phyloP scores from a whole-genome alignment of 441 rosid genomes.

The Populus hybrid region DNA sequence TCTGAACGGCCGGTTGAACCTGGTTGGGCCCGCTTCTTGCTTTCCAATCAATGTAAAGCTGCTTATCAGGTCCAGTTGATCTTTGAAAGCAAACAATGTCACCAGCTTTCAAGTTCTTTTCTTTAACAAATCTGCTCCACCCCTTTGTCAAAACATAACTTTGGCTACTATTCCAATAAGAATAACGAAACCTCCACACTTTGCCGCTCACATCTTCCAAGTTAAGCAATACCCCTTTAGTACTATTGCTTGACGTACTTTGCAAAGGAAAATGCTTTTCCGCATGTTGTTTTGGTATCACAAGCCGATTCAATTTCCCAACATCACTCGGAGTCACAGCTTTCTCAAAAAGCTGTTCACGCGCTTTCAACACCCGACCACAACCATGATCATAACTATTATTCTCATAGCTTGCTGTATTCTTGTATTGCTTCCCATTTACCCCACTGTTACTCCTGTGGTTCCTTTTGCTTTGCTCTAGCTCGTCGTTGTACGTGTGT shows the following conservation, averaged over 20 bases:
- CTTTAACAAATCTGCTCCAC: constrained; percentile 97
- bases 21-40: constrained; percentile 28
- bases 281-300: constrained; percentile 89
- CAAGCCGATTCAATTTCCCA: constrained; percentile 90
- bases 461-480: constrained; percentile 66
- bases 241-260: constrained; percentile 25
- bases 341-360: constrained; percentile 78
- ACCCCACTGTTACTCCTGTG: constrained; percentile 10
- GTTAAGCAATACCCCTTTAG: constrained; percentile 65
- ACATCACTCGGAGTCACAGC: constrained; percentile 92
- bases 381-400: not conserved
- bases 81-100: constrained; percentile 75
- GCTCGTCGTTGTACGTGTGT: constrained; percentile 82
- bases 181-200: constrained; percentile 94
- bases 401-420: not conserved
- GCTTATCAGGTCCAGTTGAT: constrained; percentile 65
- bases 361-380: constrained; percentile 30
- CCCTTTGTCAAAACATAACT: constrained; percentile 95
- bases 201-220: constrained; percentile 77
- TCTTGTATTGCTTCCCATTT: not conserved
- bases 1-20: constrained; percentile 25
- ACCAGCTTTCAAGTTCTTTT: constrained; percentile 78
- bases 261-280: constrained; percentile 83
- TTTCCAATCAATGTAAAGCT: constrained; percentile 66
- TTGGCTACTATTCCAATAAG: constrained; percentile 97